Percentiles rank a stretch among this genome's conserved stretches.
Conservation (phyloP, 1,284 basidiomycete species). For the Earliella scabrosa region DNA sequence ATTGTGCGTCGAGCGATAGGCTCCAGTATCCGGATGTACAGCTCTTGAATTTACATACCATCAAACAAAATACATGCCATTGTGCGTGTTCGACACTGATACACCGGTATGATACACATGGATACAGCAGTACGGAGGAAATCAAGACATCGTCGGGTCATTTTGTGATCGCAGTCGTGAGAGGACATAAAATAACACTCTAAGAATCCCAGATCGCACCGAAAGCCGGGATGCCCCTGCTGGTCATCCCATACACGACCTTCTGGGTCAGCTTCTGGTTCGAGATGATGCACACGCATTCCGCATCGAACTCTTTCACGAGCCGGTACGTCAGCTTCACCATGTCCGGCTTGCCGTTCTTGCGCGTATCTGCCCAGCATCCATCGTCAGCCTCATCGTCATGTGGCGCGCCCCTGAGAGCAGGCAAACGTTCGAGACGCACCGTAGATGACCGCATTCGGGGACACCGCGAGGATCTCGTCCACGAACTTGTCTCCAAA, state of each 20-base stretch:
- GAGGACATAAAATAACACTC: too few relatives aligned
- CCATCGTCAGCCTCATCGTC: not conserved
- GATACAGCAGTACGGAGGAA: too few relatives aligned
- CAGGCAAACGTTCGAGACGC: constrained; percentile 1
- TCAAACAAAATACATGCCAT: too few relatives aligned
- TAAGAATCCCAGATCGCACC: constrained; percentile 63
- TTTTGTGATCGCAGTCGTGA: too few relatives aligned
- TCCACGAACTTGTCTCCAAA: constrained; percentile 64
- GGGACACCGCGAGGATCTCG: constrained; percentile 54
- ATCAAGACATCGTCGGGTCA: too few relatives aligned
- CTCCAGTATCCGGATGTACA: too few relatives aligned
- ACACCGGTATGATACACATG: too few relatives aligned
- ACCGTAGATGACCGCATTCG: constrained; percentile 62
- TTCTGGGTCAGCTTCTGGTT: constrained; percentile 65
- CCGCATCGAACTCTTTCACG: constrained; percentile 62
- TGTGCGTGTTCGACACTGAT: too few relatives aligned
- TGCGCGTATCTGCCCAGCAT: constrained; percentile 50
- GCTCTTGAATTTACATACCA: too few relatives aligned
- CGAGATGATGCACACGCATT: constrained; percentile 64
- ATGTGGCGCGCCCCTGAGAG: not conserved
- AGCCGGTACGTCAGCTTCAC: constrained; percentile 60
- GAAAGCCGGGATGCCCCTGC: constrained; percentile 62
- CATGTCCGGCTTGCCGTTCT: constrained; percentile 65
- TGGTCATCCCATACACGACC: constrained; percentile 64
- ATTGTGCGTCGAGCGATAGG: too few relatives aligned